Evolutionary conservation across 257 asterid species (phyloP), one percentile per base, ranked within the genome.

Genomic region (Capsicum baccatum): DNA sequence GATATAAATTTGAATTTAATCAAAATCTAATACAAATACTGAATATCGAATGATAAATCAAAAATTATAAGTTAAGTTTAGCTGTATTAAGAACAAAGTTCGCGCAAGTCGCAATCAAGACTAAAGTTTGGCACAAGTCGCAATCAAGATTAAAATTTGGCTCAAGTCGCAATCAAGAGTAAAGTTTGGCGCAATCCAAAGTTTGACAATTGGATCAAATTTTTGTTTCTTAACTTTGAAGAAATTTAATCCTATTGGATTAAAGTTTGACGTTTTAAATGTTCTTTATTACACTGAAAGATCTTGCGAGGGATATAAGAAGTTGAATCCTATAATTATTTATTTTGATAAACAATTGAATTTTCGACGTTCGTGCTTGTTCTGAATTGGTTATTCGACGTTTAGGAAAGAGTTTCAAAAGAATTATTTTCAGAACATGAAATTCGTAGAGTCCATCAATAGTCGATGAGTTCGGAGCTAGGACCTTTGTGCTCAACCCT

Each of bases 301-400:
- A 21, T 62, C 26, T 62, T 19, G 11, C 3, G 15, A 62, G 15
- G 3, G 9, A 48, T 48, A 48, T 6, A 48, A 48, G 2, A 48
- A 48, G 9, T 50, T 9, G 56, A 50, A 50, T 66, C 11, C 11
- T 66, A 5, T 12, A 5, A 64, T 4, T 26, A 26, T 26, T 26
- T 62, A 6, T 21, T 60, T 62, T 21, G 10, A 10, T 19, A 19
- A 62, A 21, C 8, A 19, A 2, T 62, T 21, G 1, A 0, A 19
- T 19, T 4, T 0, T 9, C 0, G 0, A 0, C 9, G 3, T 62
- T 19, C 9, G 8, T 44, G 0, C 5, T 1, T 19, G 0, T 62
- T 19, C 3, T 19, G 1, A 9, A 0, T 19, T 62, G 0, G 1
- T 1, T 9, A 3, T 62, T 62, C 5, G 26, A 62, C 0, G 14